Evolutionary conservation across 2,329 filamentous ascomycete genomes (phyloP).

Genomic region (Paraconiothyrium brasiliense): DNA sequence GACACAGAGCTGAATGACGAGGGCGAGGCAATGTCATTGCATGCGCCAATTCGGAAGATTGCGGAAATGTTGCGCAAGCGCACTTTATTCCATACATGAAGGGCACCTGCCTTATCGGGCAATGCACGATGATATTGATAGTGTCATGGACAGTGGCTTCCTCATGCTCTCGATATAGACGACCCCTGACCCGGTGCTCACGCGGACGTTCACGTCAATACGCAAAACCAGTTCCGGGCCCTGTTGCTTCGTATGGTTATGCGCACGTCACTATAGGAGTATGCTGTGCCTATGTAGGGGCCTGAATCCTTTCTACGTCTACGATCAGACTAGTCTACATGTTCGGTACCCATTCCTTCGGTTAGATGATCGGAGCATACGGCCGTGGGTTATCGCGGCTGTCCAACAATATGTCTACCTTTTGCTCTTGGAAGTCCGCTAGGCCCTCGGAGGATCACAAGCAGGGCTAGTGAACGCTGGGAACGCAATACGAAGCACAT

Average conservation of each 20-base stretch:
- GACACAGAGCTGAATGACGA: neutral
- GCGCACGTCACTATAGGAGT: conserved; percentile 5
- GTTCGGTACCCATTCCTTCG: neutral
- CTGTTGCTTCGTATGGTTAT: conserved; percentile 1
- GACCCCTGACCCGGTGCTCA: conserved; percentile 12
- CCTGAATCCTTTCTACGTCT: conserved; percentile 17
- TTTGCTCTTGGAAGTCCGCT: neutral
- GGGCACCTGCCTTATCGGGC: conserved; percentile 13
- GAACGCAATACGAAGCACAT: no score
- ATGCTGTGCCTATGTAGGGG: conserved; percentile 6
- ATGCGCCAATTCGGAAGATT: neutral
- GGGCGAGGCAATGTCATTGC: neutral
- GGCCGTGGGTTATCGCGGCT: conserved; percentile 15
- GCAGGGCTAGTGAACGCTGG: neutral
- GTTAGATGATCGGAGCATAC: neutral
- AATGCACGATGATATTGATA: conserved; percentile 15
- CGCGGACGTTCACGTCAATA: conserved; percentile 12
- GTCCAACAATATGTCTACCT: neutral
- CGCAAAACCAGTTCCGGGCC: conserved; percentile 15
- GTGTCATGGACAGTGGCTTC: neutral
- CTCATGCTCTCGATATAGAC: neutral
- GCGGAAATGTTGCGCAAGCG: conserved; percentile 1
- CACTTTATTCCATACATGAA: neutral
- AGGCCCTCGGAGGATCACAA: neutral
- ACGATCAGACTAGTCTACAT: conserved; percentile 3